A percentile compares a stretch with the other conserved stretches of the same genome.
Evolutionary conservation across 257 asterid genomes (phyloP).

Genomic region (Datura wrightii): DNA sequence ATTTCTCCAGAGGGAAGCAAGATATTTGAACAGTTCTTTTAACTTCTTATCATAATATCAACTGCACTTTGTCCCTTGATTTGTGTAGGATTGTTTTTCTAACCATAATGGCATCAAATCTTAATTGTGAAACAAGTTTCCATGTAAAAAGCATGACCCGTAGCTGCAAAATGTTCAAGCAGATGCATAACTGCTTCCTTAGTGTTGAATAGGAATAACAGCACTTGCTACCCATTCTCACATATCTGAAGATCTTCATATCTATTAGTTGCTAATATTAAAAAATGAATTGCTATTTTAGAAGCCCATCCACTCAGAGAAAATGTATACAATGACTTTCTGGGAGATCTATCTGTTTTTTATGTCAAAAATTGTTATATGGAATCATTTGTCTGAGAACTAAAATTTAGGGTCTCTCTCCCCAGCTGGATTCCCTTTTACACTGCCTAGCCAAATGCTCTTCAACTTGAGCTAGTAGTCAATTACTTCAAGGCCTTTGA

Average conservation of each 20-base stretch:
- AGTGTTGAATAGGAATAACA: not conserved
- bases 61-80: slow-evolving; percentile 15
- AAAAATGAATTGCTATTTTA: not conserved
- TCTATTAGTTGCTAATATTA: not conserved
- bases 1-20: not conserved
- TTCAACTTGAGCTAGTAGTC: not conserved
- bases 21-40: slow-evolving; percentile 2
- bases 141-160: not conserved
- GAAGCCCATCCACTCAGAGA: not conserved
- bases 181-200: slow-evolving; percentile 12
- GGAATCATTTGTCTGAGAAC: slow-evolving; percentile 16
- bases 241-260: not conserved
- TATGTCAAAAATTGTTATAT: slow-evolving; percentile 21
- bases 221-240: slow-evolving; percentile 23
- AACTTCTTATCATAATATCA: not conserved
- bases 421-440: slow-evolving; percentile 26
- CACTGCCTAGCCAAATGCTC: slow-evolving; percentile 17
- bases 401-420: slow-evolving; percentile 20
- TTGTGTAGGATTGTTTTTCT: slow-evolving; percentile 15
- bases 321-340: not conserved
- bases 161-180: not conserved
- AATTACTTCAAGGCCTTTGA: not conserved
- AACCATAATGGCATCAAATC: not conserved
- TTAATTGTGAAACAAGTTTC: slow-evolving; percentile 5
- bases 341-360: not conserved